A percentile compares a stretch with the other conserved stretches of the same genome.
Conservation (phyloP, 208 protist species). For the Acanthamoeba culbertsoni region DNA sequence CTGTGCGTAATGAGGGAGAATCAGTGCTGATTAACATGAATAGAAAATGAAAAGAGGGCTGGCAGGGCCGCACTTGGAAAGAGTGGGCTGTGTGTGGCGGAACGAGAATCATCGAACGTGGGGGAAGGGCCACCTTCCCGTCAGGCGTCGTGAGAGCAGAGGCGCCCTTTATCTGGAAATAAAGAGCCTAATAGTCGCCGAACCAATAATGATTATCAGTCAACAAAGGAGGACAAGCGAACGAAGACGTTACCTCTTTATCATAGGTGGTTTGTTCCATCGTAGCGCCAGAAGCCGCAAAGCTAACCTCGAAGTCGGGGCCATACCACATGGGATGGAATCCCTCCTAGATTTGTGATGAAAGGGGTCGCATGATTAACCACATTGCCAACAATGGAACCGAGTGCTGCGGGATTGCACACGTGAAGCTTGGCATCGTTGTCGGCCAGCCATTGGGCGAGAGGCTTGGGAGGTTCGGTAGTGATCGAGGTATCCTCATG, state of each 20-base stretch:
- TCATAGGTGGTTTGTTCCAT: neutral
- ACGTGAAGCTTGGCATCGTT: neutral
- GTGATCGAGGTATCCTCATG: neutral
- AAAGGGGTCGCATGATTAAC: neutral
- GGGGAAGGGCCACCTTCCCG: neutral
- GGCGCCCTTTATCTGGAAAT: neutral
- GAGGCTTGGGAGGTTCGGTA: constrained; percentile 1
- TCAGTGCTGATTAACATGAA: no score
- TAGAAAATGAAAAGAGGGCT: no score
- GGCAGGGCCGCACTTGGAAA: neutral
- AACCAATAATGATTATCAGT: neutral
- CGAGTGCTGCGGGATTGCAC: neutral
- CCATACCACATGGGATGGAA: neutral
- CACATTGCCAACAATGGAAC: neutral
- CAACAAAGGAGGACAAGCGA: neutral
- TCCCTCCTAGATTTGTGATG: neutral
- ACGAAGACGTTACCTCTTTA: neutral
- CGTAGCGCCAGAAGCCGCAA: neutral
- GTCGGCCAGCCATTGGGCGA: neutral
- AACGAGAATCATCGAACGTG: neutral
- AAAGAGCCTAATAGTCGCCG: neutral
- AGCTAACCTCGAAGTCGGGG: neutral
- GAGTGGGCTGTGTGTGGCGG: neutral
- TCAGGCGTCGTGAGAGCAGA: neutral
- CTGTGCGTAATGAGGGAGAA: no score